Evolutionary conservation across 2,329 filamentous ascomycete genomes (phyloP), one percentile per base, ranked within the genome.

Genomic region (Venturia oleaginea): DNA sequence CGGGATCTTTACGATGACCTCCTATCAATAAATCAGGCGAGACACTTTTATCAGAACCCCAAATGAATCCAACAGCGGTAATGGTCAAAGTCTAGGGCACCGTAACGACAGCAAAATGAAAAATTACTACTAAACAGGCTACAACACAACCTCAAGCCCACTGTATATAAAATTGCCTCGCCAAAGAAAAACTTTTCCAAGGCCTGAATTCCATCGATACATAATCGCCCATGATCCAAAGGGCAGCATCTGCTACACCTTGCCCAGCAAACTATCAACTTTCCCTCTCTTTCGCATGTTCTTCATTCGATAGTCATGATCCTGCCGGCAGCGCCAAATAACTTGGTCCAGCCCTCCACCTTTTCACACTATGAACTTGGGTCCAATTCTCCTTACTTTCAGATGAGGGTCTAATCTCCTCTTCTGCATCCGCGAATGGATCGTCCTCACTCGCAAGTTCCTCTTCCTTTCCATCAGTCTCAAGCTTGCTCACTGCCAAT

Each of bases 381-480:
- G 83, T 82, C 91, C 91, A 96, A 38, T 66, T 76, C 69, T 70
- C 69, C 13, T 67, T 68, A 17, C 74, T 34, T 30, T 57, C 51
- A 51, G 46, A 51, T 10, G 46, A 22, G 3, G 46, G 8, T 30
- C n/a, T 34, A 5, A 19, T 57, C 2, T 57, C 27, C 27, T 57
- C 51, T n/a, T 34, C 51, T 15, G 82, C 83, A 72, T 88, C 90
- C 0, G 89, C 88, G 72, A 92, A 92, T 2, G 89, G 89, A 70
- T 91, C 86, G 64, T 81, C 83, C 64, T 78, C 78, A 71, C 74
- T 67, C 71, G 75, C 42, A 75, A 61, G 68, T 15, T 48, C 59
- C 10, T 67, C 67, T 65, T 73, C 74, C 30, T 66, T 68, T 2
- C 3, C 51, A 22, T 17, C 42, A 27, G 37, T n/a, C 30, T 59